These are phyloP conservation scores for Hemileccinum impolitum DNA, from an alignment of 768 basidiomycete genomes.

Conservation along the genomic window DNA sequence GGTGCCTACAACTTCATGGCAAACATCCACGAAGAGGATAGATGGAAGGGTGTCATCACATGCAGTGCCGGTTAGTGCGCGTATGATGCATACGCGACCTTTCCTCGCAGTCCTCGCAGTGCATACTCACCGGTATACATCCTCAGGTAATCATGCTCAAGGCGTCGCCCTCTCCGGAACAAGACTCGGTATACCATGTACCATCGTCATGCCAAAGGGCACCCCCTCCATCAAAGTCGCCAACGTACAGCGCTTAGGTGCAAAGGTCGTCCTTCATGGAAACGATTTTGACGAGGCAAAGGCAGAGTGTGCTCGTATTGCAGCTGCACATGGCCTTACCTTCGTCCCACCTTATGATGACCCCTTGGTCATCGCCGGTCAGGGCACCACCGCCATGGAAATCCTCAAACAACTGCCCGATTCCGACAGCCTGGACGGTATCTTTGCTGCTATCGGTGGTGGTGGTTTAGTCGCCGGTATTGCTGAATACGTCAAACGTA, in stretches of 20 bases:
- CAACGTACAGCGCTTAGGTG: constrained; percentile 92
- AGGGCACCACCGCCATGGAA: constrained; percentile 94
- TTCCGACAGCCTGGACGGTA: constrained; percentile 72
- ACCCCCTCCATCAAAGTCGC: constrained; percentile 96
- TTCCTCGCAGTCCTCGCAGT: not conserved
- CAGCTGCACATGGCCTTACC: constrained; percentile 66
- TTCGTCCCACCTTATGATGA: constrained; percentile 98
- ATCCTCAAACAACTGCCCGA: constrained; percentile 85
- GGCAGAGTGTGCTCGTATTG: constrained; percentile 86
- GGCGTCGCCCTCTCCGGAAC: constrained; percentile 95
- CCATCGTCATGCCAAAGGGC: constrained; percentile 97
- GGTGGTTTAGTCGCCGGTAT: constrained; percentile 93
- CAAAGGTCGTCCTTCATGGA: constrained; percentile 92
- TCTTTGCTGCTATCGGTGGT: constrained; percentile 92
- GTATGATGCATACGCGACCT: constrained; percentile 28
- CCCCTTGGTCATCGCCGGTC: constrained; percentile 94
- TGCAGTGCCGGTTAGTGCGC: constrained; percentile 94
- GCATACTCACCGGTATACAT: not conserved
- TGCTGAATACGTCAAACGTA: constrained; percentile 86
- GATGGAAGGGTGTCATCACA: constrained; percentile 97
- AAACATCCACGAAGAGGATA: constrained; percentile 76
- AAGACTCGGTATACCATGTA: constrained; percentile 85
- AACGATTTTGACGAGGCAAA: constrained; percentile 96
- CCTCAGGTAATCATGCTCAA: constrained; percentile 93
- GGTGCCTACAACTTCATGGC: constrained; percentile 99